These are phyloP conservation scores for Sphagnurus paluster DNA, from an alignment of 1,284 basidiomycete genomes.

Conservation along the genomic window DNA sequence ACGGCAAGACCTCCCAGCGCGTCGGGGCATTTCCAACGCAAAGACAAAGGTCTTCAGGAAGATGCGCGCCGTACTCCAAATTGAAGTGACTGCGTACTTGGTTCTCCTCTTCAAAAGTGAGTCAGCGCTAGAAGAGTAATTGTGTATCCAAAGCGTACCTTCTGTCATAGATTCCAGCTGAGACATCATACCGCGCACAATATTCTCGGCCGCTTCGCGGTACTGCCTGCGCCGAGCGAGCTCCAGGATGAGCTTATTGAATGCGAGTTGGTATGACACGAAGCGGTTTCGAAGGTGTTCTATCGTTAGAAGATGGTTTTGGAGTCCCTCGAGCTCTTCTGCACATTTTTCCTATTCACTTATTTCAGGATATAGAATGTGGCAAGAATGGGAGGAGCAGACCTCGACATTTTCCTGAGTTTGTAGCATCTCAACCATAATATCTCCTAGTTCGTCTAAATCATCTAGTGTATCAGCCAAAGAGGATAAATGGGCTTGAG, in stretches of 20 bases:
- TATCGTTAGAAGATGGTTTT: conserved; percentile 59
- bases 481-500: conserved; percentile 47
- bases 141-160: conserved; percentile 38
- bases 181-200: conserved; percentile 63
- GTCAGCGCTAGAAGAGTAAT: neutral
- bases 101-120: conserved; percentile 57
- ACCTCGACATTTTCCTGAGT: conserved; percentile 70
- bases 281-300: conserved; percentile 65
- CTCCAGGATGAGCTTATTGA: conserved; percentile 70
- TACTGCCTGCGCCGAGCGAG: conserved; percentile 68
- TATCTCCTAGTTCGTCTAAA: conserved; percentile 72
- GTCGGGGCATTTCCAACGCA: conserved; percentile 73
- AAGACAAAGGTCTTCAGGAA: conserved; percentile 76
- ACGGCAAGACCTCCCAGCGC: conserved; percentile 62
- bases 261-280: conserved; percentile 67
- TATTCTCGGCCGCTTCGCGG: conserved; percentile 59
- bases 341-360: conserved; percentile 48
- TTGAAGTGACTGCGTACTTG: conserved; percentile 67
- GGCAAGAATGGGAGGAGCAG: conserved; percentile 6
- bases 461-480: conserved; percentile 54
- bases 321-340: conserved; percentile 53
- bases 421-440: conserved; percentile 74
- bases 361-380: neutral
- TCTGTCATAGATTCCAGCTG: conserved; percentile 63
- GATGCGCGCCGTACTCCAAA: conserved; percentile 62